Base-by-base conservation (phyloP, 148 eudicot genomes). In the Nepenthes mirabilis region DNA sequence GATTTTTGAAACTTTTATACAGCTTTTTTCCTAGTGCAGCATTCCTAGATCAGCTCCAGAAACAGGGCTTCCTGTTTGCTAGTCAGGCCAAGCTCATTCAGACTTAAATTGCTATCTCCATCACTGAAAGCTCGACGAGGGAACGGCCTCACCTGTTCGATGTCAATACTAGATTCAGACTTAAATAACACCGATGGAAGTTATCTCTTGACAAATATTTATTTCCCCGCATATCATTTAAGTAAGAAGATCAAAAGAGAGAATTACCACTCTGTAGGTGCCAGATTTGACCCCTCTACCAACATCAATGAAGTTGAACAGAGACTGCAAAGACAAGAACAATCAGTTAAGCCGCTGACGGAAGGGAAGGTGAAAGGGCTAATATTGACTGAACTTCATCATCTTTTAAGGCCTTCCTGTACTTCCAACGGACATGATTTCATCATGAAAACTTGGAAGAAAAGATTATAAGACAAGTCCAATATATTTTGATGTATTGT, bases 31-130 rank as follows among this genome's bases (percentile, higher is more conserved):
- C 55, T 3, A 54, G 35, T 32, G 11, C 11, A 3, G 9, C 11
- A 9, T 34, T 23, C 55, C 68, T 80, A 86, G 59, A 86, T 80
- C 68, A 73, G 67, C 86, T 93, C 99, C 66, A 93, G 70, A 72
- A 82, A 93, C 60, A 93, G 74, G 35, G 99, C 99, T 73, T 93
- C 99, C 62, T 89, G 99, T 65, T 86, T 93, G 81, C 99, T 86
- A 59, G 87, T 82, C 65, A 89, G 74, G 37, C 99, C 97, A 64
- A 86, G 77, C 68, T 93, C 96, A 47, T 61, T 79, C 56, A 93
- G 67, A 48, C 81, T 82, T 11, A 68, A 61, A 55, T 62, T 57
- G 65, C 87, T 74, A 68, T 89, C 99, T 59, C 80, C 87, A 62
- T 65, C 83, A 55, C 93, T 71, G 66, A 88, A 91, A 60, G 98